Conservation (phyloP, 2,329 filamentous ascomycete genomes). For the Aureobasidium sp. region DNA sequence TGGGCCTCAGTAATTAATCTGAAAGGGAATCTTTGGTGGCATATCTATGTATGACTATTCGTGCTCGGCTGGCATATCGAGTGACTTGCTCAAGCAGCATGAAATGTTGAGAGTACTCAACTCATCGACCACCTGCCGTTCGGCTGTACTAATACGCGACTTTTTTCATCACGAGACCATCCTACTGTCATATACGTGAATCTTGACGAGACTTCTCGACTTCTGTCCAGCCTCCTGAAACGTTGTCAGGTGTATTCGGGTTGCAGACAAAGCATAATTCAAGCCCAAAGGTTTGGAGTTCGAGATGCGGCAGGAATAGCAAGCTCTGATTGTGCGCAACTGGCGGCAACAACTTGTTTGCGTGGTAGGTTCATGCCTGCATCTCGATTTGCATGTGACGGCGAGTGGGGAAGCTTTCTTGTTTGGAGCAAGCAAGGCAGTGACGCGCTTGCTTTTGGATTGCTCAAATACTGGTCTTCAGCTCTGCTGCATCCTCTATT, state of each 20-base stretch:
- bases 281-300: not conserved
- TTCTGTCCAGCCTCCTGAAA: not conserved
- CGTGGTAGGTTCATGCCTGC: not conserved
- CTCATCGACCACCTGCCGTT: too few species aligned
- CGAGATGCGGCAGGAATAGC: not conserved
- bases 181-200: too few species aligned
- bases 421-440: constrained; percentile 6
- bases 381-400: constrained; percentile 9
- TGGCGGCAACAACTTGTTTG: not conserved
- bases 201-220: not conserved
- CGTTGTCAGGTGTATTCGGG: not conserved
- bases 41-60: not conserved
- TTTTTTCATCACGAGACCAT: not conserved
- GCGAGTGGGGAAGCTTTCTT: not conserved
- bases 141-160: not conserved
- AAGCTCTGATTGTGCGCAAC: not conserved
- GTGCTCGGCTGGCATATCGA: not conserved
- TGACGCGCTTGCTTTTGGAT: not conserved
- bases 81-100: not conserved
- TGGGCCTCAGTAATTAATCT: not conserved
- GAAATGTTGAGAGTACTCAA: not conserved
- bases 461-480: not conserved
- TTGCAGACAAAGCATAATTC: not conserved
- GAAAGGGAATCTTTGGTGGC: not conserved
- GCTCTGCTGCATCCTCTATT: not conserved